Conservation (phyloP, 176 grass and related monocot genomes). For the Alloteropsis semialata region DNA sequence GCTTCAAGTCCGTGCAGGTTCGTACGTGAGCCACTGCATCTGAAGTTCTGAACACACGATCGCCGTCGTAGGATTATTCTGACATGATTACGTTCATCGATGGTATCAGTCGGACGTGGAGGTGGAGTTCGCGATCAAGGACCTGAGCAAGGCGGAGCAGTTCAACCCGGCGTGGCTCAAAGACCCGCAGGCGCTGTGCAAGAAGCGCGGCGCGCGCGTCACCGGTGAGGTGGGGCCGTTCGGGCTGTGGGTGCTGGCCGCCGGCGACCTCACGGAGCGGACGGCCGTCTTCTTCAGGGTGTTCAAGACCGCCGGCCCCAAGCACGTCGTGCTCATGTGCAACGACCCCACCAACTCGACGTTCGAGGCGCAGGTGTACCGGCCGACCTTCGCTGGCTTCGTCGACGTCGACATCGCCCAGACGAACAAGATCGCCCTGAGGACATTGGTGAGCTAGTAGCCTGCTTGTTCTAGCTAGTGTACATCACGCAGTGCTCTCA, state of each 20-base stretch:
- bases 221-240: slow-evolving; percentile 79
- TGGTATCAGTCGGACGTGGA: slow-evolving; percentile 82
- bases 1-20: slow-evolving; percentile 49
- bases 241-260: slow-evolving; percentile 67
- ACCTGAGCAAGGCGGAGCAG: slow-evolving; percentile 65
- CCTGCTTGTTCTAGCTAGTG: too few relatives aligned
- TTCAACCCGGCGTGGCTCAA: slow-evolving; percentile 52
- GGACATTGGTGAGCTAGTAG: slow-evolving; percentile 47
- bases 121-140: slow-evolving; percentile 47
- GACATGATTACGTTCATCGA: too few relatives aligned
- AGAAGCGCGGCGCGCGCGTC: slow-evolving; percentile 17
- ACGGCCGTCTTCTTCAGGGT: slow-evolving; percentile 65
- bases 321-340: slow-evolving; percentile 56
- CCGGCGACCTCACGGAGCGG: slow-evolving; percentile 40
- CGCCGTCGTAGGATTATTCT: too few relatives aligned
- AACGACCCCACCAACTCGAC: slow-evolving; percentile 45
- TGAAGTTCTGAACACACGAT: background rate
- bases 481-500: too few relatives aligned
- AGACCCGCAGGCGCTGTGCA: slow-evolving; percentile 57
- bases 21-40: background rate
- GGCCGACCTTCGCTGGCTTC: slow-evolving; percentile 63
- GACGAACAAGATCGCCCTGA: slow-evolving; percentile 23
- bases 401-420: slow-evolving; percentile 37
- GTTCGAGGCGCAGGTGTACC: slow-evolving; percentile 18
- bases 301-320: slow-evolving; percentile 31